phyloP scores from a whole-genome alignment of 331 rosid species.

The Quercus lobata region DNA sequence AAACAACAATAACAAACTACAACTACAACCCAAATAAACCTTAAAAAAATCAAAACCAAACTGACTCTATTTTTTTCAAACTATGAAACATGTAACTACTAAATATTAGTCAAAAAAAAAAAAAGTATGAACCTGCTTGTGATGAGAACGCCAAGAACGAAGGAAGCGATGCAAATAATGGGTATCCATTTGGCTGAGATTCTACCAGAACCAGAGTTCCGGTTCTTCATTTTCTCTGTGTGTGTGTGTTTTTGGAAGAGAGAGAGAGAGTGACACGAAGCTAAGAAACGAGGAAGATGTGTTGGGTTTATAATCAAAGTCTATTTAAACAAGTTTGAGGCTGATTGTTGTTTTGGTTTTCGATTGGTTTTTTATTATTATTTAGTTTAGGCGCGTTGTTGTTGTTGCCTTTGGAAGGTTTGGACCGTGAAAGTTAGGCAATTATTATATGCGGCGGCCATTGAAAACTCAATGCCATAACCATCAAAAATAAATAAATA shows the following conservation, averaged over 20 bases:
- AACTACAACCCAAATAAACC: not conserved
- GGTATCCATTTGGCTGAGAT: slow-evolving; percentile 49
- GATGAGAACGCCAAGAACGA: slow-evolving; percentile 44
- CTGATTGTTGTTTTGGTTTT: not conserved
- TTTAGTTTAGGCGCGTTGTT: no score
- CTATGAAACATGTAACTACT: no score
- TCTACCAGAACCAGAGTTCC: slow-evolving; percentile 26
- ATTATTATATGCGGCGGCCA: not conserved
- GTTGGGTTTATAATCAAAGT: no score
- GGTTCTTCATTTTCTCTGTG: slow-evolving; percentile 29
- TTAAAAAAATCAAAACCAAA: not conserved
- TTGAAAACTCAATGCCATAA: not conserved
- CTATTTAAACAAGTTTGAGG: no score
- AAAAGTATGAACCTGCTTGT: slow-evolving; percentile 29
- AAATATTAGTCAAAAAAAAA: no score
- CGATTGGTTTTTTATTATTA: not conserved
- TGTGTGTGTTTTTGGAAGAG: no score
- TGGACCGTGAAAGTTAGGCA: slow-evolving; percentile 9
- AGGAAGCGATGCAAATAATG: slow-evolving; percentile 38
- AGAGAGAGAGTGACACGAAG: not conserved
- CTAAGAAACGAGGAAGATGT: not conserved
- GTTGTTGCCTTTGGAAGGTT: no score
- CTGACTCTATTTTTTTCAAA: not conserved
- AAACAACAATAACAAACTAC: not conserved
- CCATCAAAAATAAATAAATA: no score